Base-by-base conservation (phyloP, 371 early-diverging fungal species). In the Funneliformis caledonium region DNA sequence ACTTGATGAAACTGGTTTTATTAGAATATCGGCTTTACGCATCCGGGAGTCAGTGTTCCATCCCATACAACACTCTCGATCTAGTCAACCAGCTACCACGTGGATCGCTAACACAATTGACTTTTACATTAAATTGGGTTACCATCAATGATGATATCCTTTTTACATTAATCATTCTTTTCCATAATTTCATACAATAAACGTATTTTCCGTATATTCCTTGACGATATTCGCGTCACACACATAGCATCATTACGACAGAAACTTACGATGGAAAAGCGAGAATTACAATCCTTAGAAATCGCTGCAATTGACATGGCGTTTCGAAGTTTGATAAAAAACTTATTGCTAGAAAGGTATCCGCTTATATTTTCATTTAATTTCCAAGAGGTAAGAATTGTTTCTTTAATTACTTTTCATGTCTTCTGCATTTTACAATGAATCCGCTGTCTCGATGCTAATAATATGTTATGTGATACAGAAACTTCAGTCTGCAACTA, bases 11-110 rank as follows among this genome's bases (percentile, higher is more conserved):
- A 33, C 19, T 64, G 3, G 22, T 14, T 45, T 19, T 33, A 11
- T n/a, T 68, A 78, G 78, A 56, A 64, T 78, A 78, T 43, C 67
- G 78, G 67, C 4, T 78, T 19, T 67, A 67, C 42, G 78, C 78
- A n/a, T n/a, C 77, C 11, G 68, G 50, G 26, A 50, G 67, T 9
- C 42, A 33, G 19, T 78, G 68, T 37, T 78, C 67, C 5, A 12
- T 43, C 10, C 52, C 78, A 52, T 26, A 33, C 19, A 16, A 16
- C 2, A 47, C 62, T 22, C 22, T 7, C 37, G 70, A 65, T 26
- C 37, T 5, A 9, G 16, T n/a, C 22, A 52, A 61, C 48, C 31
- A 47, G 42, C 31, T 43, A 67, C 78, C 68, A 33, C 48, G 48
- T 37, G 78, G 78, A 37, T 31, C 45, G 5, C 33, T 78, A 52